Evolutionary conservation across 1,284 basidiomycete genomes (phyloP), one percentile per base, ranked within the genome.

Genomic region (Gymnopus androsaceus): DNA sequence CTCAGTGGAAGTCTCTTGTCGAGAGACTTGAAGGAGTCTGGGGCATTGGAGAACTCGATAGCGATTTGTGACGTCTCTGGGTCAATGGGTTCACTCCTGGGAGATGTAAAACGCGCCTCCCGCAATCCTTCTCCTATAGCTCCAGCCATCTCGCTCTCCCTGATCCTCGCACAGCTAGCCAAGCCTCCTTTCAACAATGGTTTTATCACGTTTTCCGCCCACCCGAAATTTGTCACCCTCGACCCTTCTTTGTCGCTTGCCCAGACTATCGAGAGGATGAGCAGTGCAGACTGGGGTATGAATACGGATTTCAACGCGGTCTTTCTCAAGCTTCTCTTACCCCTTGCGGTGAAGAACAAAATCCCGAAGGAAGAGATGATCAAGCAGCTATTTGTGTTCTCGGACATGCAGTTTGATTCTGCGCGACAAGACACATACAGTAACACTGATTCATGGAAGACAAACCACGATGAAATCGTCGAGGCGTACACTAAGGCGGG

Each of bases 41-140:
- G 85, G 0, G 67, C 70, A 9, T 62, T 91, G 37, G 78, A 85
- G 0, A 87, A 83, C 60, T 75, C 79, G 7, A 67, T 90, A n/a
- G 87, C 87, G 0, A 65, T 90, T 11, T 88, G 85, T 64, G 88
- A 90, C 63, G 87, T 90, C 12, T 88, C 85, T 0, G 87, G 85
- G 0, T 87, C 85, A 1, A 90, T 90, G 88, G 84, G 84, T 0
- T 41, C 3, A 6, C 9, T 74, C 17, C n/a, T n/a, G n/a, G n/a
- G n/a, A n/a, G n/a, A n/a, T 1, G n/a, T 4, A 12, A 3, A 17
- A 17, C 31, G 51, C 6, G 11, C 41, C 42, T 49, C 52, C 21
- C 58, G 59, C n/a, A 44, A 62, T 4, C 61, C 68, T 3, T 0
- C 59, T 0, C 87, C 88, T 0, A 86, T 90, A 51, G 68, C 77